Percentiles rank a stretch among this genome's conserved stretches.
These are phyloP conservation scores for Starmerella bacillaris DNA, from an alignment of 805 yeast genomes.

Conservation along the genomic window DNA sequence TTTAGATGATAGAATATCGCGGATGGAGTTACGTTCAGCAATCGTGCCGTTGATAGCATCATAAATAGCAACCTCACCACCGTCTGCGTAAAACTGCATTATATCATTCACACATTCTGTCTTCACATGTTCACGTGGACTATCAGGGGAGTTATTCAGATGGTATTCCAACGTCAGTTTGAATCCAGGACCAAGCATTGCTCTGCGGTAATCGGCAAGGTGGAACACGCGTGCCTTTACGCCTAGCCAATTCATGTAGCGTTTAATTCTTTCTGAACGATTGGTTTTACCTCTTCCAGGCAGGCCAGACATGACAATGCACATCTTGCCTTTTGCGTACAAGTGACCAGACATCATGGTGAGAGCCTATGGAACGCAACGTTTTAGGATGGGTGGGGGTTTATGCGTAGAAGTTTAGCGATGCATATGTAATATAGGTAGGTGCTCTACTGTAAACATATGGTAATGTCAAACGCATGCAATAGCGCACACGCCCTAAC, in stretches of 20 bases:
- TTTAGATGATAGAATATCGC: conserved; percentile 33
- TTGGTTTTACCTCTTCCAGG: conserved; percentile 96
- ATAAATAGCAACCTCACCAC: conserved; percentile 88
- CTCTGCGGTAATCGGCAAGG: conserved; percentile 75
- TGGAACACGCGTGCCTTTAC: conserved; percentile 84
- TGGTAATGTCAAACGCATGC: too few species aligned
- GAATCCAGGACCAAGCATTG: conserved; percentile 26
- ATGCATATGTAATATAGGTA: too few species aligned
- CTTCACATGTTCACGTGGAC: conserved; percentile 40
- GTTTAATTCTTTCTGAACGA: conserved; percentile 72
- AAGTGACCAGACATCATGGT: conserved; percentile 57
- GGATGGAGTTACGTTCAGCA: conserved; percentile 38
- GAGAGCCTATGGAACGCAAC: too few species aligned
- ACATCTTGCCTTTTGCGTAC: conserved; percentile 88
- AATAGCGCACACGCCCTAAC: too few species aligned
- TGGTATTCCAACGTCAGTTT: conserved; percentile 54
- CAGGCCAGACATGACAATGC: conserved; percentile 74
- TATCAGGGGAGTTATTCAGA: conserved; percentile 31
- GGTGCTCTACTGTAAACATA: too few species aligned
- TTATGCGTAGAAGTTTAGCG: too few species aligned
- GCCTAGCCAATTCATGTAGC: conserved; percentile 91
- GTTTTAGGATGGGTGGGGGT: too few species aligned
- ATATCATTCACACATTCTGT: conserved; percentile 54
- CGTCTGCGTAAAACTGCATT: conserved; percentile 43
- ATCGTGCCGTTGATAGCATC: conserved; percentile 85